phyloP scores from a whole-genome alignment of 1,284 basidiomycete genomes.

The Coniferiporia weirii region DNA sequence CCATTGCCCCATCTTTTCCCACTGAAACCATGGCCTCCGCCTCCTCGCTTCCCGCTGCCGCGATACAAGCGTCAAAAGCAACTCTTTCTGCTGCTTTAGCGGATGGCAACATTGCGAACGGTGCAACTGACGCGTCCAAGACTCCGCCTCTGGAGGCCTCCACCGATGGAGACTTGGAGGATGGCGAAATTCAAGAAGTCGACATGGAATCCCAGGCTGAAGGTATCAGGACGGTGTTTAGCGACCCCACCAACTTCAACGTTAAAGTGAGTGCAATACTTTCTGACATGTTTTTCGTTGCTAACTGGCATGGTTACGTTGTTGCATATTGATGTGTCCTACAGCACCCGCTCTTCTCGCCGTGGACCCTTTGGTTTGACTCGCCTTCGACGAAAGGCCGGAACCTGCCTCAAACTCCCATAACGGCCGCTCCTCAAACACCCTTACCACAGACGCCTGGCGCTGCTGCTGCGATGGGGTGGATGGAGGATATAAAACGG shows the following conservation, averaged over 20 bases:
- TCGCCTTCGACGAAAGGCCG: constrained; percentile 85
- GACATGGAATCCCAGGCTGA: constrained; percentile 81
- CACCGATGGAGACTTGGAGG: constrained; percentile 36
- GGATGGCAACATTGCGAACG: constrained; percentile 41
- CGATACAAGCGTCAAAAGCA: constrained; percentile 67
- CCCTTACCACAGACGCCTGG: constrained; percentile 64
- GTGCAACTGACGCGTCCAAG: constrained; percentile 28
- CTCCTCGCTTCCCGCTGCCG: constrained; percentile 49
- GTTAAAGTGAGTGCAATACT: constrained; percentile 62
- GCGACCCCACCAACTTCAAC: constrained; percentile 84
- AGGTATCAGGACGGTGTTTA: constrained; percentile 84
- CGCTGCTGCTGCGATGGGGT: constrained; percentile 69
- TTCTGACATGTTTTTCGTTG: constrained; percentile 14
- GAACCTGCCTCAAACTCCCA: constrained; percentile 81
- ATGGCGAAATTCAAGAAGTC: constrained; percentile 74
- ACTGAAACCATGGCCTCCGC: constrained; percentile 3
- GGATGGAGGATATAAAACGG: constrained; percentile 97
- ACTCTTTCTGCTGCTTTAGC: constrained; percentile 66
- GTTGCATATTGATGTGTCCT: neutral
- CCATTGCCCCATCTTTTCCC: neutral
- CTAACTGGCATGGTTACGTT: constrained; percentile 1
- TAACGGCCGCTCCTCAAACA: constrained; percentile 73
- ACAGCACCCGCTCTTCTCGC: constrained; percentile 86
- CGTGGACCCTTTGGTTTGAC: constrained; percentile 98
- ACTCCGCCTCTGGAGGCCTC: constrained; percentile 28